Percentiles rank a stretch among this genome's conserved stretches.
phyloP scores from a whole-genome alignment of 2,329 filamentous ascomycete genomes.

The Sarocladium kiliense region DNA sequence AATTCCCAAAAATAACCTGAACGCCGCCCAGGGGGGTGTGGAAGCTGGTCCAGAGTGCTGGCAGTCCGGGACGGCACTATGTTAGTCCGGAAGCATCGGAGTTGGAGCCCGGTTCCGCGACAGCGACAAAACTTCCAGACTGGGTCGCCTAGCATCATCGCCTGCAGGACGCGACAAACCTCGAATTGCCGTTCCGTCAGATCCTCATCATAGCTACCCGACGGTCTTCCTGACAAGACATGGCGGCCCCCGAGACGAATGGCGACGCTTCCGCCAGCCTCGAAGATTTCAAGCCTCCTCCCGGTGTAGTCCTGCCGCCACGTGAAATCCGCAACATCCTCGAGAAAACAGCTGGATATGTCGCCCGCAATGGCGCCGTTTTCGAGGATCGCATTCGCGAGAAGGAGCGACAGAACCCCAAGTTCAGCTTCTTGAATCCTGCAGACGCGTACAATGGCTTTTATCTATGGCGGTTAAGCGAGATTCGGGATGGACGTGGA shows the following conservation, averaged over 20 bases:
- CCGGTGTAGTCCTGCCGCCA: constrained; percentile 82
- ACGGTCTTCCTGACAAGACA: constrained; percentile 16
- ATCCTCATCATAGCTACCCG: neutral
- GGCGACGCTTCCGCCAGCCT: constrained; percentile 48
- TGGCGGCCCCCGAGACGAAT: constrained; percentile 34
- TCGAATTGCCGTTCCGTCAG: neutral
- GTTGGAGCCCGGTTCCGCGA: neutral
- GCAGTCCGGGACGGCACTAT: neutral
- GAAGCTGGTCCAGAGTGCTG: no score
- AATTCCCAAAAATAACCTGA: neutral
- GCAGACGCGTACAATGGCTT: constrained; percentile 82
- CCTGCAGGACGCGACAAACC: constrained; percentile 5
- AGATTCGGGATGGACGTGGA: constrained; percentile 79
- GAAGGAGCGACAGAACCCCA: constrained; percentile 79
- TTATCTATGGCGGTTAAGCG: constrained; percentile 84
- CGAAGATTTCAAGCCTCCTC: constrained; percentile 71
- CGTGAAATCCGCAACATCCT: constrained; percentile 80
- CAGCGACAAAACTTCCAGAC: constrained; percentile 8
- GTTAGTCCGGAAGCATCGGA: neutral
- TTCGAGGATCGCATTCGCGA: constrained; percentile 83
- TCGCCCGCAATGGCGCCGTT: constrained; percentile 60
- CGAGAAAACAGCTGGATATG: constrained; percentile 93
- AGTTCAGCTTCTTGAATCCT: constrained; percentile 80
- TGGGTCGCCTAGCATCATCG: neutral
- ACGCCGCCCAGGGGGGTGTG: neutral